phyloP scores from a whole-genome alignment of 129 eudicot genomes.

The Ambrosia trifida region DNA sequence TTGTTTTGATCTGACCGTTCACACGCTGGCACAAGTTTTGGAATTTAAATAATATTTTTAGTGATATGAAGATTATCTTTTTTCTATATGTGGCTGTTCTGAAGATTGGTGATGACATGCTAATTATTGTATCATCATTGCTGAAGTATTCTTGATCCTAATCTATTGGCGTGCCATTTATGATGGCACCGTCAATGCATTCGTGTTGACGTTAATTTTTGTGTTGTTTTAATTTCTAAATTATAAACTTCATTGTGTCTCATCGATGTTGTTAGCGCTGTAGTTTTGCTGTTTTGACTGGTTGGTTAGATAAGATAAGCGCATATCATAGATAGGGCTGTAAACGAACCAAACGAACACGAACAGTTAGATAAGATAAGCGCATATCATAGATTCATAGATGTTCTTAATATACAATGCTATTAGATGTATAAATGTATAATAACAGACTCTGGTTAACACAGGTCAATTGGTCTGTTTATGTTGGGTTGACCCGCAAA shows the following conservation, averaged over 20 bases:
- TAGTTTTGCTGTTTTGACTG: background rate
- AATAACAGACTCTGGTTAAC: background rate
- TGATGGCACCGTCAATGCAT: background rate
- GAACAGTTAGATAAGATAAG: background rate
- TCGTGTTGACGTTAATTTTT: background rate
- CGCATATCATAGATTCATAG: background rate
- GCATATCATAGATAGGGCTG: background rate
- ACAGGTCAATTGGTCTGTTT: background rate
- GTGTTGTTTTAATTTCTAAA: background rate
- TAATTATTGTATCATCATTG: background rate
- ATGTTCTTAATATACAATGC: background rate
- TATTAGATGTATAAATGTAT: background rate
- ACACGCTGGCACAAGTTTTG: background rate
- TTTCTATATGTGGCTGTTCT: background rate
- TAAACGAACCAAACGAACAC: no score
- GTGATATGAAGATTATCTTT: background rate
- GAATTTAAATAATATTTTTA: background rate
- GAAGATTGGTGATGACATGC: background rate
- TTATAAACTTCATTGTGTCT: background rate
- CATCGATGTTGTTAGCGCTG: background rate
- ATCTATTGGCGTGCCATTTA: background rate
- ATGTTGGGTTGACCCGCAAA: background rate
- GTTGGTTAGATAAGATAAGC: background rate
- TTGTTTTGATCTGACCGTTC: background rate
- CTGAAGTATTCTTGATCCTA: background rate